Evolutionary conservation across 225 moss, liverwort and hornwort genomes (phyloP), one percentile per base, ranked within the genome.

Genomic region (Climacium dendroides): DNA sequence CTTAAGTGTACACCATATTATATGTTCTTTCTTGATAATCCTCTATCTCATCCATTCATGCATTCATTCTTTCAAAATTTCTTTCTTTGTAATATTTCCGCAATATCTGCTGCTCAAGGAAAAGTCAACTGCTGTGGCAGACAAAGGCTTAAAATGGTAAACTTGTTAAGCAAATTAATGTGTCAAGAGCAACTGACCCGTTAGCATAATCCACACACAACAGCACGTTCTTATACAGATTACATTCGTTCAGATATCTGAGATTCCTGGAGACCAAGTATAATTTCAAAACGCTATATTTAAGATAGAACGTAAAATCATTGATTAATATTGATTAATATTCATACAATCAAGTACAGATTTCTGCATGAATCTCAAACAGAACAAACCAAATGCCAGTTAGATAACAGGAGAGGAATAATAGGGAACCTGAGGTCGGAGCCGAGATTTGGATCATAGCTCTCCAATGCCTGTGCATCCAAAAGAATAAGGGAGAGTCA

Each of bases 401-500:
- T 45, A n/a, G 12, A 65, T 29, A 73, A 74, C 28, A 89, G 34
- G 39, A 69, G 26, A 81, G 89, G 84, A 83, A 58, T 85, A 64
- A 90, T 85, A 79, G 74, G 89, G 83, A 88, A 96, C 98, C 98
- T 97, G 91, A 98, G 95, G 92, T 97, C 97, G 93, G 97, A 90
- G 93, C 95, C 95, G 95, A 93, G 97, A 90, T 93, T 90, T 89
- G 95, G 88, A 90, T 98, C 98, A 95, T 94, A 98, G 98, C 96
- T 97, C 98, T 98, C 98, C 97, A 98, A 96, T 93, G 95, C 98
- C 98, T 98, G 98, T 98, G 95, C 97, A 98, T 98, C 98, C 98
- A 98, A 98, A 97, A 98, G 97, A 98, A 97, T 96, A 96, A 98
- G 98, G 96, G 98, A 93, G 95, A 96, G 98, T 97, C 98, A 98